phyloP scores from a whole-genome alignment of 805 yeast species.

The Pichia membranifaciens region DNA sequence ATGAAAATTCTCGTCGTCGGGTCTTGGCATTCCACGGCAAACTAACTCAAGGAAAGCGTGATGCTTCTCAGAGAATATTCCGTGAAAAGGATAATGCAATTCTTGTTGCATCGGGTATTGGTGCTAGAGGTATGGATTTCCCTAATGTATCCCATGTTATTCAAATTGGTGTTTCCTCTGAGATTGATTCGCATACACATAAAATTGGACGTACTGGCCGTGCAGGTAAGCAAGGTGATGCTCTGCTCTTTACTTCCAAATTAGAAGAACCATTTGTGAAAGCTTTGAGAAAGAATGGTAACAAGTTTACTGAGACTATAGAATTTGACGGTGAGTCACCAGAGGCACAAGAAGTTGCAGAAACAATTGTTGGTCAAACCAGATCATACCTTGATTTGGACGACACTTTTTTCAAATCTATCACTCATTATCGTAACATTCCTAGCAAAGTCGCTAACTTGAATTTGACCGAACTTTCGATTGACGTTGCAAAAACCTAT shows the following conservation, averaged over 20 bases:
- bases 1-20: constrained; percentile 17
- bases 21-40: constrained; percentile 58
- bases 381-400: constrained; percentile 12
- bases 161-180: constrained; percentile 74
- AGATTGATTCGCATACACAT: constrained; percentile 77
- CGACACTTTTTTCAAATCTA: constrained; percentile 14
- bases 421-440: constrained; percentile 19
- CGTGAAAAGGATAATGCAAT: constrained; percentile 42
- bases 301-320: constrained; percentile 42
- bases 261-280: constrained; percentile 52
- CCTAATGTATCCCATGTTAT: constrained; percentile 80
- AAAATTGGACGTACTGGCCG: constrained; percentile 96
- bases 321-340: constrained; percentile 35
- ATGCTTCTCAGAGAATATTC: constrained; percentile 27
- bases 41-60: constrained; percentile 60
- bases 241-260: constrained; percentile 52
- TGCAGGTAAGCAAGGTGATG: constrained; percentile 75
- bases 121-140: constrained; percentile 96
- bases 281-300: constrained; percentile 46
- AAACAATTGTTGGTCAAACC: constrained; percentile 20
- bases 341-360: constrained; percentile 31
- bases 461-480: constrained; percentile 27
- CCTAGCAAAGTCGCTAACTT: constrained; percentile 27
- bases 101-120: constrained; percentile 84
- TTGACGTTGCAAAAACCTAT: constrained; percentile 31